These are phyloP conservation scores for Heritiera fomes DNA, from an alignment of 345 rosid genomes.

Conservation along the genomic window DNA sequence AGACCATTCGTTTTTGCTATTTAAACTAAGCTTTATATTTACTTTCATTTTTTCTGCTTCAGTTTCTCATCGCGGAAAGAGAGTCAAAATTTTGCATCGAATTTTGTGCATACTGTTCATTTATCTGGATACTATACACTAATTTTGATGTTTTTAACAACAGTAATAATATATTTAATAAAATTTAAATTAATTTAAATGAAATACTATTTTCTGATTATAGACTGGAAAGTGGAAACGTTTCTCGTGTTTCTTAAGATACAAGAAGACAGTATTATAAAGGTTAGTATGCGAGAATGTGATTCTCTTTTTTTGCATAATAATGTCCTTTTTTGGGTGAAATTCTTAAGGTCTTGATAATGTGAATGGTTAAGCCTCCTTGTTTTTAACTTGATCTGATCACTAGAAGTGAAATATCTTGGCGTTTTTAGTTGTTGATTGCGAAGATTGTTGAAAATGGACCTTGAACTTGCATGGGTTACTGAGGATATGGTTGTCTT, in stretches of 20 bases:
- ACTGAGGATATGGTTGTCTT: no score
- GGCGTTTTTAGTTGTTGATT: background rate
- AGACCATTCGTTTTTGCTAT: background rate
- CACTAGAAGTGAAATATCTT: background rate
- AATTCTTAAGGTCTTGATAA: background rate
- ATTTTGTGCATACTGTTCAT: background rate
- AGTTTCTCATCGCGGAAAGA: background rate
- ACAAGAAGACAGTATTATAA: no score
- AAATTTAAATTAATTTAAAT: no score
- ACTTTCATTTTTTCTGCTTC: background rate
- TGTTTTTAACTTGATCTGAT: background rate
- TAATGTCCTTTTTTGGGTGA: background rate
- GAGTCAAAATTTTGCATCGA: background rate
- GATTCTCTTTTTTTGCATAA: background rate
- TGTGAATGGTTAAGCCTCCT: background rate
- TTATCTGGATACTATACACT: no score
- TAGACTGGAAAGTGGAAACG: no score
- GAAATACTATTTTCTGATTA: no score
- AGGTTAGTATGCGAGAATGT: no score
- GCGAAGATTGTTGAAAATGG: background rate
- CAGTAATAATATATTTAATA: no score
- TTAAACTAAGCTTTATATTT: background rate
- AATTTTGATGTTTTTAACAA: no score
- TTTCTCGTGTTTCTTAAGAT: no score
- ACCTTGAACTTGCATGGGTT: background rate